Evolutionary conservation across 148 eudicot species (phyloP), one percentile per base, ranked within the genome.

Genomic region (Simmondsia chinensis): DNA sequence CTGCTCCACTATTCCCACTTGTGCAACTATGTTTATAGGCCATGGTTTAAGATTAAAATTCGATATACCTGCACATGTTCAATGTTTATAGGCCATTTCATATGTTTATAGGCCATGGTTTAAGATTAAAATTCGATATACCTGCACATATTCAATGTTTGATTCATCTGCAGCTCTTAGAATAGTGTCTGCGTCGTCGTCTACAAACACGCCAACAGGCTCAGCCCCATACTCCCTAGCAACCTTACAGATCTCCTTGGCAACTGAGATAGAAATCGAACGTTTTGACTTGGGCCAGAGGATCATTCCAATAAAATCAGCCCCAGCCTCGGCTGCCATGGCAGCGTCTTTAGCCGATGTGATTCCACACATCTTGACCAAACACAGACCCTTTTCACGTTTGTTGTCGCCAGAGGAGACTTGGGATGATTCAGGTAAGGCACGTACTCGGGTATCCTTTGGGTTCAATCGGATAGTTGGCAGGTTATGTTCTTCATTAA

Each of bases 251-350:
- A 93, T 86, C 42, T 86, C 94, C 69, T 75, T 93, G 6, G 94
- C 99, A 59, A 76, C 70, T 32, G 87, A 44, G 48, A 75, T 37
- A 36, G 96, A 73, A 49, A 93, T 62, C 2, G 96, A 86, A 18
- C 91, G 89, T 61, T 80, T 93, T n/a, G 96, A 86, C 40, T 82
- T 70, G 5, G 99, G 96, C 99, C 96, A 86, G 12, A 93, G 7
- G 46, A 93, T 93, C 96, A 93, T 86, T 22, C 99, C 99, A 38
- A 93, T 79, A 45, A 81, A 73, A 64, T 75, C 66, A 47, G 99
- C 96, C 59, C 96, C 99, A 16, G 99, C 95, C 70, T 91, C 71
- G 22, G 94, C 94, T 53, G 99, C 96, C 39, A 86, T 35, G 33
- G 86, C 94, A 70, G 99, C 99, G 67, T 86, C 96, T 64, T 50